Base-by-base conservation (phyloP, 805 yeast genomes). In the Priceomyces fermenticarens region DNA sequence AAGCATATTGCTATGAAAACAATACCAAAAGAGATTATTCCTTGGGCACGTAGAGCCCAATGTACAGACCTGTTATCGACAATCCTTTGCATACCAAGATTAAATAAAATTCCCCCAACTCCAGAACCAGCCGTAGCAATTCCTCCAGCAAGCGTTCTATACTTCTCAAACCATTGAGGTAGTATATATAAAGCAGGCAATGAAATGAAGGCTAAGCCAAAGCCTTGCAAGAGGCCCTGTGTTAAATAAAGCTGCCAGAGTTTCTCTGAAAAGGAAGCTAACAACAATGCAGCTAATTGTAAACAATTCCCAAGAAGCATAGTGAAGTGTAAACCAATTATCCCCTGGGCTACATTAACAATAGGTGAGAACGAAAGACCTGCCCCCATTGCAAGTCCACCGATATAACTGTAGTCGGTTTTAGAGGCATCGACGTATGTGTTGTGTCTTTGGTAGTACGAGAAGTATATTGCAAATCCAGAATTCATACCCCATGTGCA, bases 401-500 rank as follows among this genome's bases (percentile, higher is more conserved):
- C 87, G 42, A 85, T 73, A 31, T 78, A 62, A 10, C 88, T 86
- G 56, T 74, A 85, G 44, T 81, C 85, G 40, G 76, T 61, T 38
- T 73, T 73, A 1, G 71, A 55, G 0, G 83, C 82, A 2, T 82
- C 86, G 0, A 64, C 62, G 47, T 80, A 83, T 0, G 70, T 62
- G 35, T 74, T 58, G 39, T 73, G 54, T 33, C 74, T 71, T 16
- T 83, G 47, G 52, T 81, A 85, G 46, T 69, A 72, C 1, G 84
- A 71, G 16, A 84, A 62, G 47, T 80, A 82, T 4, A 85, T 73
- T 20, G 88, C 83, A 54, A 72, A 85, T 2, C 82, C 84, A 4
- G 79, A 65, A 47, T 83, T 83, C 47, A 84, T 75, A 11, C 93
- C 93, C 90, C 91, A 85, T 0, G 87, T 75, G 29, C 75, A 67